These are phyloP conservation scores for Pleurotus eryngii DNA, from an alignment of 768 basidiomycete genomes.

Conservation along the genomic window DNA sequence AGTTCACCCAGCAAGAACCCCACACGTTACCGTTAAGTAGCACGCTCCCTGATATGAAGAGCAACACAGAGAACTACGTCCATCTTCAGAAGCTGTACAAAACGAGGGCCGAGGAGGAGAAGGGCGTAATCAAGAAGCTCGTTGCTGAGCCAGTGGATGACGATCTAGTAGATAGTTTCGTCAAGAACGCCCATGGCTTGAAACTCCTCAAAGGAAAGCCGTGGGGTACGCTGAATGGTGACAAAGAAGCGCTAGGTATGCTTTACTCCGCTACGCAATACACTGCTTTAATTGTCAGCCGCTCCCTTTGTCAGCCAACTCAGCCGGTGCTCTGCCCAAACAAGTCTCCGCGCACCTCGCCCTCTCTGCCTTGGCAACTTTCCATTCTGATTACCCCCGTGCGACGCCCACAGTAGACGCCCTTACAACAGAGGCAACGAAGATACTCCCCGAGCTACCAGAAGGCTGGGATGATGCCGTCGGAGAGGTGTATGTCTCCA, in stretches of 20 bases:
- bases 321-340: slow-evolving; percentile 41
- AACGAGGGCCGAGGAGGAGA: slow-evolving; percentile 68
- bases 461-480: slow-evolving; percentile 57
- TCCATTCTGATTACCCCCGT: slow-evolving; percentile 24
- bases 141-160: slow-evolving; percentile 46
- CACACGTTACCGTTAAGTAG: slow-evolving; percentile 79
- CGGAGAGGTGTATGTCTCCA: slow-evolving; percentile 75
- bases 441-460: slow-evolving; percentile 48
- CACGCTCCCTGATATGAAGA: slow-evolving; percentile 94
- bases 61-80: slow-evolving; percentile 81
- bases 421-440: slow-evolving; percentile 48
- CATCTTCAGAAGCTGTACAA: slow-evolving; percentile 86
- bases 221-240: slow-evolving; percentile 56
- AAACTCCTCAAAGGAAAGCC: slow-evolving; percentile 59
- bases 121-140: slow-evolving; percentile 48
- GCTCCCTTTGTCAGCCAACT: slow-evolving; percentile 30
- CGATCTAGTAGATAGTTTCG: slow-evolving; percentile 62
- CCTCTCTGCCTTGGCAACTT: slow-evolving; percentile 54
- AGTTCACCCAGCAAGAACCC: slow-evolving; percentile 53
- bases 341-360: slow-evolving; percentile 70
- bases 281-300: no score
- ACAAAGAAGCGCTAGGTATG: slow-evolving; percentile 49
- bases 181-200: slow-evolving; percentile 77
- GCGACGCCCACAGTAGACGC: slow-evolving; percentile 44
- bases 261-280: not conserved